Evolutionary conservation across 306 rosid species (phyloP).

Genomic region (Prunus mume): DNA sequence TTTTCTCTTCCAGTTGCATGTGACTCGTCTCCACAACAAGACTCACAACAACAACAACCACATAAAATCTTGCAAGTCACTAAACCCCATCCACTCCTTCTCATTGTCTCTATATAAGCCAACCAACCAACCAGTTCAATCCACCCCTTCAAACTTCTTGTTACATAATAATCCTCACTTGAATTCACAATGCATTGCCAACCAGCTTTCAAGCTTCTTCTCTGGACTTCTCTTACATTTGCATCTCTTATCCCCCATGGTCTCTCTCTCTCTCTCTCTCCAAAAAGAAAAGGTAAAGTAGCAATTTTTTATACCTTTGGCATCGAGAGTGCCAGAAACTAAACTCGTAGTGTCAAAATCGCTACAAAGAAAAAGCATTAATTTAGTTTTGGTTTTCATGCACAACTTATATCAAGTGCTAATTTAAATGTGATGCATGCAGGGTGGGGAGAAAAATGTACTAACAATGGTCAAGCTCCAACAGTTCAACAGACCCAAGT

Average conservation of each 20-base stretch:
- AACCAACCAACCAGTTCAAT: background rate
- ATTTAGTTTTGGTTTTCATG: too few relatives aligned
- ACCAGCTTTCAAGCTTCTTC: constrained; percentile 23
- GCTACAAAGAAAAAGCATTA: too few relatives aligned
- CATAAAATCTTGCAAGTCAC: background rate
- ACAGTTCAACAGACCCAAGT: constrained; percentile 35
- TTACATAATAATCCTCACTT: background rate
- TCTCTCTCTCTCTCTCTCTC: constrained; percentile 4
- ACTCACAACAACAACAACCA: background rate
- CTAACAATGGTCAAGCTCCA: constrained; percentile 5
- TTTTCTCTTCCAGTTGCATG: background rate
- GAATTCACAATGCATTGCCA: constrained; percentile 18
- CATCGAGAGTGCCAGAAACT: too few relatives aligned
- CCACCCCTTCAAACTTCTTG: background rate
- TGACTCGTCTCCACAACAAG: background rate
- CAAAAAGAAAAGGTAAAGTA: too few relatives aligned
- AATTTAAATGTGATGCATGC: background rate
- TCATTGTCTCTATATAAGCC: constrained; percentile 6
- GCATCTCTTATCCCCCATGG: constrained; percentile 25
- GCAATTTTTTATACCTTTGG: too few relatives aligned
- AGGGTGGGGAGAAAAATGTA: constrained; percentile 25
- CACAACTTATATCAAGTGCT: background rate
- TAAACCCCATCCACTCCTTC: background rate
- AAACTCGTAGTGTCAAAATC: background rate
- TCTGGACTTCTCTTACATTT: constrained; percentile 17